Conservation (phyloP, 805 yeast genomes). For the Ogataea saltuana region DNA sequence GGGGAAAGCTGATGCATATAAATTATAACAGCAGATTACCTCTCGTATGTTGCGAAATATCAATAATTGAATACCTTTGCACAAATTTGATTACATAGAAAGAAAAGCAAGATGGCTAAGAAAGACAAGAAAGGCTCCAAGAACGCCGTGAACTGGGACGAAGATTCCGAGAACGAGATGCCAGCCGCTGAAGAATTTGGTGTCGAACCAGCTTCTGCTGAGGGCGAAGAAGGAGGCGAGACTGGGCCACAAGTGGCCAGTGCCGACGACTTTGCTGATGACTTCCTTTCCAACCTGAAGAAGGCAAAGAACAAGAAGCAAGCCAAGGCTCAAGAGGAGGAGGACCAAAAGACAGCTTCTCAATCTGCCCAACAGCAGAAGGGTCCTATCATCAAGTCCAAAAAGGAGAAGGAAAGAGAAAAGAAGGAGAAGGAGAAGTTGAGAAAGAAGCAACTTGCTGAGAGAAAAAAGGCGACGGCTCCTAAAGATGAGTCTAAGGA, state of each 20-base stretch:
- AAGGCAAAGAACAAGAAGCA: constrained; percentile 77
- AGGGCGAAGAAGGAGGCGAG: neutral
- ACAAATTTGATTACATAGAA: constrained; percentile 11
- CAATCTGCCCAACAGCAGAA: constrained; percentile 25
- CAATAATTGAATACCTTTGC: constrained; percentile 10
- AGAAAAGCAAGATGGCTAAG: constrained; percentile 46
- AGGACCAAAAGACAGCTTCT: constrained; percentile 42
- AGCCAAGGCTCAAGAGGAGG: constrained; percentile 63
- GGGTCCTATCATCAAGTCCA: constrained; percentile 66
- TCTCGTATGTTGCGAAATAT: constrained; percentile 20
- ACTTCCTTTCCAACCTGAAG: constrained; percentile 81
- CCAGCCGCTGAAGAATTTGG: constrained; percentile 52
- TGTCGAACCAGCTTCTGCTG: constrained; percentile 33
- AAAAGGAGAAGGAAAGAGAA: constrained; percentile 87
- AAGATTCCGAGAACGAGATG: constrained; percentile 56
- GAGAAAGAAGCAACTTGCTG: constrained; percentile 86
- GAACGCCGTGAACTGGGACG: constrained; percentile 81
- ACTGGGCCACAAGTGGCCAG: constrained; percentile 25
- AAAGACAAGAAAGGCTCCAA: constrained; percentile 64
- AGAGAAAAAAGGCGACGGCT: constrained; percentile 68
- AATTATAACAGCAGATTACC: constrained; percentile 9
- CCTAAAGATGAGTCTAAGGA: constrained; percentile 20
- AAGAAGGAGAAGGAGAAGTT: constrained; percentile 95
- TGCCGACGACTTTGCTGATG: constrained; percentile 53
- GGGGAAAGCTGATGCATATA: constrained; percentile 16